A percentile compares a stretch with the other conserved stretches of the same genome.
These are phyloP conservation scores for Alternaria ventricosa DNA, from an alignment of 2,329 filamentous ascomycete genomes.

Conservation along the genomic window DNA sequence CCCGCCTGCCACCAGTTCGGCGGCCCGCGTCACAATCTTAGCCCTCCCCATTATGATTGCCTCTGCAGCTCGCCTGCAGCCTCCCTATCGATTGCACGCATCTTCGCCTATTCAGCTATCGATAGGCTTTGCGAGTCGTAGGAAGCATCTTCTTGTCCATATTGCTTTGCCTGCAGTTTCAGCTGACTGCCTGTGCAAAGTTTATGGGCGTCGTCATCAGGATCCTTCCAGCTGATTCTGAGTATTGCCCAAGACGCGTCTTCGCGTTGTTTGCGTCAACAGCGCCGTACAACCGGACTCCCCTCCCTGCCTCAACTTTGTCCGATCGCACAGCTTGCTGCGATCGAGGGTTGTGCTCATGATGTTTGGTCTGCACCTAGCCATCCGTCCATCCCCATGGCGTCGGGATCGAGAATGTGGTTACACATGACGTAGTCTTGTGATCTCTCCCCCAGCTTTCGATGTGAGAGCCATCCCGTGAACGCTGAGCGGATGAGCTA, in stretches of 20 bases:
- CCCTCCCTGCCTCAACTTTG: neutral
- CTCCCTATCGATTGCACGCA: conserved; percentile 22
- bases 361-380: conserved; percentile 4
- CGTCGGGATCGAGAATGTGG: neutral
- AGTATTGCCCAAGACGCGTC: neutral
- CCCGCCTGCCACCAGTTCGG: conserved; percentile 20
- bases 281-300: neutral
- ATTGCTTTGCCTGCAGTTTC: neutral
- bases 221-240: neutral
- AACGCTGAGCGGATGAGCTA: neutral
- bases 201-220: neutral
- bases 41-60: conserved; percentile 44
- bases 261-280: neutral
- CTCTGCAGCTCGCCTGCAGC: conserved; percentile 24
- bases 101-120: conserved; percentile 13
- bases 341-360: conserved; percentile 3
- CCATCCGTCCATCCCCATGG: neutral
- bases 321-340: conserved; percentile 4
- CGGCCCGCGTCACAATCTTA: conserved; percentile 26
- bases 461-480: neutral
- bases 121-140: conserved; percentile 13
- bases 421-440: conserved; percentile 7
- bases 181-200: neutral
- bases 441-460: neutral
- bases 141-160: neutral